Base-by-base conservation (phyloP, 2,329 filamentous ascomycete species). In the Aspergillaceae sp. region DNA sequence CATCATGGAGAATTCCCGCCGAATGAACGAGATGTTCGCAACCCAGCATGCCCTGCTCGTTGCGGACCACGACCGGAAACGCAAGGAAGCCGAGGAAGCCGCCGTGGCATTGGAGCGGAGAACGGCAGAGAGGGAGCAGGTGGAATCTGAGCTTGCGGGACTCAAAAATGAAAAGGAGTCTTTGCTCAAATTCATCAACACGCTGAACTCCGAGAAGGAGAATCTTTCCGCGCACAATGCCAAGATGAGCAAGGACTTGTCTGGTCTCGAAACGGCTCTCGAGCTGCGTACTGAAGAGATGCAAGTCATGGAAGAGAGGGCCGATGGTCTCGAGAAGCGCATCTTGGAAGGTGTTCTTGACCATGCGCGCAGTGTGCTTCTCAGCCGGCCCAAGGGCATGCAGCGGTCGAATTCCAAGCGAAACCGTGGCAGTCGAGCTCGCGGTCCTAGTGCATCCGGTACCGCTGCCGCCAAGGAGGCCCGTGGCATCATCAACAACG, bases 291-390 rank as follows among this genome's bases (percentile, higher is more conserved):
- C 87, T 40, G 91, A 97, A 56, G 92, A 97, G 69, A 80, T 98
- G 48, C 82, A 87, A 40, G 78, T 86, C 28, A 96, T 98, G 86
- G 91, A 97, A 64, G 74, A 78, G 7, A 86, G 91, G 51, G 92
- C 91, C 2, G 89, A 96, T 64, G 80, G 82, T 3, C 75, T 98
- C 27, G 92, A 98, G 70, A 86, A 90, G 44, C 83, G 92, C 28
- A 95, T 98, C 55, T 73, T 98, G 30, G 91, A 97, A 54, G 90
- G 91, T 28, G 87, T 97, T 51, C 94, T 98, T 71, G 90, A 97
- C 57, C 91, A 97, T 64, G 96, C 91, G 19, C 85, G 91, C 41
- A 66, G 62, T 5, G 83, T 91, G 28, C 76, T 96, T n/a, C 78
- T 97, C 48, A 86, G 92, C 38, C 64, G 73, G 74, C 81, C 54